Conservation (phyloP, 768 basidiomycete genomes). For the Lentinula edodes region DNA sequence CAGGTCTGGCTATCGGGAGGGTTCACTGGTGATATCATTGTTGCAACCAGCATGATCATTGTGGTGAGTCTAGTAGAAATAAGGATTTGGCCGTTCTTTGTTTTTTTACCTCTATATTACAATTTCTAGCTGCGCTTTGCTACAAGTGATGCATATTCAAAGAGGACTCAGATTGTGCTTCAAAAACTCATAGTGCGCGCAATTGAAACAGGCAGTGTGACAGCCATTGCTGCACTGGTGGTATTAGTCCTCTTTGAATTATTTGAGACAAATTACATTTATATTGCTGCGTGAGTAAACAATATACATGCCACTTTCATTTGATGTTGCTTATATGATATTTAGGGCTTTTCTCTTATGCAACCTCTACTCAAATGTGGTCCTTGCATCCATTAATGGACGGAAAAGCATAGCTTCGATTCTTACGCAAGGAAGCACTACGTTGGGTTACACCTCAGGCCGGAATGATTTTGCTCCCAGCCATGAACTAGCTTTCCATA, state of each 20-base stretch:
- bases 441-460: neutral
- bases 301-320: too few relatives aligned
- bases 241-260: slow-evolving; percentile 12
- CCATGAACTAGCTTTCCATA: neutral
- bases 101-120: neutral
- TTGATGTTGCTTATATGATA: neutral
- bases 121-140: slow-evolving; percentile 8
- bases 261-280: neutral
- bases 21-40: slow-evolving; percentile 19
- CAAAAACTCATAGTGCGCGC: slow-evolving; percentile 11
- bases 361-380: slow-evolving; percentile 1
- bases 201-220: slow-evolving; percentile 14
- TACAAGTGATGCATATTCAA: slow-evolving; percentile 7
- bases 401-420: neutral
- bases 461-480: neutral
- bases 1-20: slow-evolving; percentile 21
- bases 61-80: slow-evolving; percentile 12
- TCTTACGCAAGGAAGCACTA: neutral
- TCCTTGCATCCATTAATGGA: neutral
- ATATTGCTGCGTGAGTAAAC: neutral
- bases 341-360: neutral
- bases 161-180: slow-evolving; percentile 9
- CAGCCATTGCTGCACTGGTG: slow-evolving; percentile 13
- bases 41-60: slow-evolving; percentile 19
- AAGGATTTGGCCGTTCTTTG: neutral